A percentile compares a stretch with the other conserved stretches of the same genome.
phyloP scores from a whole-genome alignment of 1,284 basidiomycete genomes.

The Tranzscheliella williamsii region DNA sequence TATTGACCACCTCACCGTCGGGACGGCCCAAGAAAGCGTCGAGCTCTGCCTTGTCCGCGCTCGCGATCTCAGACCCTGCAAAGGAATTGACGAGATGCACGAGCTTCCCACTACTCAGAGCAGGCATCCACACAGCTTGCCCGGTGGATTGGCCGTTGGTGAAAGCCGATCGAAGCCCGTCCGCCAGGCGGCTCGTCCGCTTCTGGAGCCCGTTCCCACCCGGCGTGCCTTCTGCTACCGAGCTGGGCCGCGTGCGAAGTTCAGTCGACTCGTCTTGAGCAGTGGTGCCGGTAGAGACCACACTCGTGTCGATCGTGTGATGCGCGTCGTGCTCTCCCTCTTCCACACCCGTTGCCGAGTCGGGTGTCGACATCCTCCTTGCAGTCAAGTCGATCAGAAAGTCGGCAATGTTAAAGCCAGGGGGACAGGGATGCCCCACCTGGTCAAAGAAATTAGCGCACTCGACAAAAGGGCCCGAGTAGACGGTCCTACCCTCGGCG shows the following conservation, averaged over 20 bases:
- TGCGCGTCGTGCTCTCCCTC: conserved; percentile 2
- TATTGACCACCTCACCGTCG: conserved; percentile 2
- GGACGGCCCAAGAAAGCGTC: conserved; percentile 53
- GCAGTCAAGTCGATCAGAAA: conserved; percentile 50
- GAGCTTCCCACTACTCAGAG: conserved; percentile 64
- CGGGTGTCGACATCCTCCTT: background rate
- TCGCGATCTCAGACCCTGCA: conserved; percentile 71
- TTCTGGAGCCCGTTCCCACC: conserved; percentile 6
- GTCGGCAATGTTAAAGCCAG: conserved; percentile 97
- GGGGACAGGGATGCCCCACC: conserved; percentile 81
- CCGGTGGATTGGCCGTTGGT: conserved; percentile 62
- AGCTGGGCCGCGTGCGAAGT: conserved; percentile 64
- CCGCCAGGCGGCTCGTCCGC: conserved; percentile 77
- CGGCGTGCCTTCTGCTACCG: conserved; percentile 67
- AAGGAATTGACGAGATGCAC: conserved; percentile 76
- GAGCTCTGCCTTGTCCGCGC: conserved; percentile 71
- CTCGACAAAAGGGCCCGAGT: conserved; percentile 74
- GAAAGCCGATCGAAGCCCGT: conserved; percentile 65
- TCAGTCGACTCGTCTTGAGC: conserved; percentile 63
- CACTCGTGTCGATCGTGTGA: conserved; percentile 12
- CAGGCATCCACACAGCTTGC: conserved; percentile 62
- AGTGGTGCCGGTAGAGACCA: conserved; percentile 22
- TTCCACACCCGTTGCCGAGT: conserved; percentile 5
- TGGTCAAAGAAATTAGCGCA: conserved; percentile 79
- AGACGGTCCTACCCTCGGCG: conserved; percentile 71